Conservation (phyloP, 805 yeast species). For the Pichia eremophila region DNA sequence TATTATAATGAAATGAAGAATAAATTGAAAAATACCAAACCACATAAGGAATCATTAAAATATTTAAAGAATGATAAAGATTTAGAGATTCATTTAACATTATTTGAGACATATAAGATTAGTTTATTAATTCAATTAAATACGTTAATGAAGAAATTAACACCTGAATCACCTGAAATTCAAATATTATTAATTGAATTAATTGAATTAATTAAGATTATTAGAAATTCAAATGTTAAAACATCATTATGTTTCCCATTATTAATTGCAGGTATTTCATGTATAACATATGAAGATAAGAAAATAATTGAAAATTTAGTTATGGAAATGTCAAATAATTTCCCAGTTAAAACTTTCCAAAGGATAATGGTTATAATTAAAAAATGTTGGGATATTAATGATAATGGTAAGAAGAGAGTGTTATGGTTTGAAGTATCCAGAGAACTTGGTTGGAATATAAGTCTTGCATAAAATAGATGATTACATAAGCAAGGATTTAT, state of each 20-base stretch:
- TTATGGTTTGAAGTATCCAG: constrained; percentile 30
- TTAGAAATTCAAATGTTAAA: constrained; percentile 12
- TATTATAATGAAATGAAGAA: constrained; percentile 7
- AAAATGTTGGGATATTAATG: constrained; percentile 28
- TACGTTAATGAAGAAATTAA: constrained; percentile 10
- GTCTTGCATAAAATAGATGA: constrained; percentile 13
- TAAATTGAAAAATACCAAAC: constrained; percentile 11
- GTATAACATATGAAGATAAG: constrained; percentile 17
- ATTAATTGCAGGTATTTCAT: constrained; percentile 23
- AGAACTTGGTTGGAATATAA: constrained; percentile 26
- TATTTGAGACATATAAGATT: constrained; percentile 26
- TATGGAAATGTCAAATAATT: constrained; percentile 17
- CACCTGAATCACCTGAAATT: constrained; percentile 17
- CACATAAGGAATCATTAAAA: constrained; percentile 11
- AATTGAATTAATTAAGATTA: constrained; percentile 9
- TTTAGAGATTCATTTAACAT: constrained; percentile 23
- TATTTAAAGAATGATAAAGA: constrained; percentile 18
- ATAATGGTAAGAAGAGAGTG: constrained; percentile 23
- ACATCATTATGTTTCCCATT: constrained; percentile 27
- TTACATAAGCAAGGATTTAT: no score
- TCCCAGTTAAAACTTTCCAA: constrained; percentile 27
- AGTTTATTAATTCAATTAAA: constrained; percentile 15
- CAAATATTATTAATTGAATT: constrained; percentile 12
- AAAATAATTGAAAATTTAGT: constrained; percentile 15
- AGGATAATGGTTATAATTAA: constrained; percentile 24